Evolutionary conservation across 768 basidiomycete genomes (phyloP), one percentile per base, ranked within the genome.

Genomic region (Amanita jacksonii): DNA sequence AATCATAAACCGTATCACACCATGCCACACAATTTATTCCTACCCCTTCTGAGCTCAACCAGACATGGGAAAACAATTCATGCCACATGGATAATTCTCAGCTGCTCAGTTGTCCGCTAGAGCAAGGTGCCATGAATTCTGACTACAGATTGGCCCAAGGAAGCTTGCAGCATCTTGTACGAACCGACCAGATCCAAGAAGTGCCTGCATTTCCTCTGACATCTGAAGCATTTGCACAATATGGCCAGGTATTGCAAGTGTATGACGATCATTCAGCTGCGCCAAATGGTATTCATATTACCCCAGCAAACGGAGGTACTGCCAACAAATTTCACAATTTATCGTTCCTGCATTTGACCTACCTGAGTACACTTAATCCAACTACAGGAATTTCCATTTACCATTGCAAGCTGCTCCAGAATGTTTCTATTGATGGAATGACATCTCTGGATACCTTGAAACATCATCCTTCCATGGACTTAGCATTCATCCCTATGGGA

Each of bases 401-500:
- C 62, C 69, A 89, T 32, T 88, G 88, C 58, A 74, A 80, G 38
- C 81, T 63, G 27, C 55, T 65, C 22, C 48, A 62, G 40, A 64
- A 63, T 27, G 67, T 84, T 23, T 63, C 67, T 8, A 56, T 62
- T 25, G 68, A 70, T 22, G 74, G 76, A 15, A 65, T 62, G 15
- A 74, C 79, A 53, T 70, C 69, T 47, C 62, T 97, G 49, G 73
- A 72, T 50, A 71, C 81, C n/a, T 66, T 98, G 49, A 96, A 99
- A 62, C 72, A 92, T 23, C 96, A 99, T 56, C 73, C 81, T 22
- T 85, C 72, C 59, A 93, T 86, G 8, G 94, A 83, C 52, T 93
- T 97, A 59, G 81, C 85, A 5, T 98, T 98, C 61, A 76, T 97
- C 45, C 94, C 96, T 7, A 91, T 98, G 88, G 88, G 90, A 4